Evolutionary conservation across 495 filamentous ascomycete genomes (phyloP).

Genomic region (Symbiotaphrina buchneri): DNA sequence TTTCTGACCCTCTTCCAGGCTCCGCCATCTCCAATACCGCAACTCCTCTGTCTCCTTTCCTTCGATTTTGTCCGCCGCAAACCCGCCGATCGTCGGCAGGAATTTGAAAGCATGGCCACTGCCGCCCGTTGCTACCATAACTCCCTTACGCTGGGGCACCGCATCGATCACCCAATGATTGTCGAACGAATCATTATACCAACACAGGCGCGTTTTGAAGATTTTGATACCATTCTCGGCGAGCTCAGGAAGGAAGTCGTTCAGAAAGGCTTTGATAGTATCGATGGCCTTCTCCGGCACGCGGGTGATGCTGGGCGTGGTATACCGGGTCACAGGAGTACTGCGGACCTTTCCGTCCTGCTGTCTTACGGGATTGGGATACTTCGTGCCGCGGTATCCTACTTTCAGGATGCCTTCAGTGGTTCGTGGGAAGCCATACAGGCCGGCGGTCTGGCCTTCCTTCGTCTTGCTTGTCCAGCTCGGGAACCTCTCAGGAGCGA

Average conservation of each 20-base stretch:
- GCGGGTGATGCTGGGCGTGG: constrained; percentile 6
- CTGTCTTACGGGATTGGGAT: constrained; percentile 12
- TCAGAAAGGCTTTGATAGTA: constrained; percentile 13
- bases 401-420: constrained; percentile 19
- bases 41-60: neutral
- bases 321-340: constrained; percentile 15
- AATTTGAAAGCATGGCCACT: constrained; percentile 1
- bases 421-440: constrained; percentile 19
- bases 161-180: neutral
- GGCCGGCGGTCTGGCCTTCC: constrained; percentile 11
- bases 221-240: constrained; percentile 7
- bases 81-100: neutral
- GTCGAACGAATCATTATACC: neutral
- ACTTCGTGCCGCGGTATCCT: constrained; percentile 22
- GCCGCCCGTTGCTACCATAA: neutral
- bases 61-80: neutral
- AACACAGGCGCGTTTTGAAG: neutral
- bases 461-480: constrained; percentile 12
- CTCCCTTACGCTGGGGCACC: neutral
- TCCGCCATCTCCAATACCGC: neutral
- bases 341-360: constrained; percentile 12
- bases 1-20: neutral
- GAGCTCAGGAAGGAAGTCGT: constrained; percentile 15
- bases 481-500: constrained; percentile 15
- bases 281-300: constrained; percentile 5